Percentiles rank a stretch among this genome's conserved stretches.
Evolutionary conservation across 768 basidiomycete genomes (phyloP).

Genomic region (Boletus rubescentipes): DNA sequence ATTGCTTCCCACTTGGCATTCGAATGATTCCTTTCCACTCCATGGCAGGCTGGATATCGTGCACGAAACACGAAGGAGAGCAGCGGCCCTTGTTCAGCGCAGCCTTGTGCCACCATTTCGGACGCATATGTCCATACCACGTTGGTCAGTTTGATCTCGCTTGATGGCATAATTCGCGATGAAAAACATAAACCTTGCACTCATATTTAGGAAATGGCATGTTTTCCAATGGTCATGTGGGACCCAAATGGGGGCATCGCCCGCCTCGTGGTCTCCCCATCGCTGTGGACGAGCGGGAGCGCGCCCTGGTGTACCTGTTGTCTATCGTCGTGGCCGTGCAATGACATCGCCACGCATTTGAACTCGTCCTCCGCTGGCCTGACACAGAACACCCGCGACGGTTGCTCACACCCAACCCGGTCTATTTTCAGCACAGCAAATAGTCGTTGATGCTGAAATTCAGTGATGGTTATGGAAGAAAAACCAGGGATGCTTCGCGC

Average conservation of each 20-base stretch:
- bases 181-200: constrained; percentile 19
- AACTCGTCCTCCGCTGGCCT: neutral
- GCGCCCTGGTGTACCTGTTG: neutral
- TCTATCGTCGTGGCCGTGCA: neutral
- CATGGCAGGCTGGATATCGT: constrained; percentile 21
- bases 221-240: constrained; percentile 7
- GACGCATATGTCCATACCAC: constrained; percentile 15
- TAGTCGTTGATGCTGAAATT: constrained; percentile 19
- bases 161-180: constrained; percentile 6
- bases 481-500: constrained; percentile 5
- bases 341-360: neutral
- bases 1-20: constrained; percentile 8
- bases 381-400: neutral
- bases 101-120: constrained; percentile 5
- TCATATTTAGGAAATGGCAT: constrained; percentile 5
- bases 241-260: neutral
- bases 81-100: constrained; percentile 5
- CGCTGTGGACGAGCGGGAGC: neutral
- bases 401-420: neutral
- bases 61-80: constrained; percentile 21
- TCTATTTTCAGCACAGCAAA: constrained; percentile 1
- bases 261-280: constrained; percentile 18
- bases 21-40: constrained; percentile 9
- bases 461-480: constrained; percentile 28
- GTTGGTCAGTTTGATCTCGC: constrained; percentile 12